Conservation (phyloP, 805 yeast species). For the Saturnispora hagleri region DNA sequence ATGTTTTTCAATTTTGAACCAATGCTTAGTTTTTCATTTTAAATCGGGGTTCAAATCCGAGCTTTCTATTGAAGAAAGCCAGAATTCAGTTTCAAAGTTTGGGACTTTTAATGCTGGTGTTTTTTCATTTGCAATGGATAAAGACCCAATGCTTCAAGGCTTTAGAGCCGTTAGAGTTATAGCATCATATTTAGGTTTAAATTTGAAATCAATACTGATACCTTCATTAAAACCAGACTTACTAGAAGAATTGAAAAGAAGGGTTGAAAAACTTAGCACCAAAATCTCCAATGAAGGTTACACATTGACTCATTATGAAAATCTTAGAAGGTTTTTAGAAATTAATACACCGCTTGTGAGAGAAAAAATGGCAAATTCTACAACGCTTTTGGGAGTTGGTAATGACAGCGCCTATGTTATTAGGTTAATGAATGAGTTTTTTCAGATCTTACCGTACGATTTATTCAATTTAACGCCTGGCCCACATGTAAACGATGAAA, state of each 20-base stretch:
- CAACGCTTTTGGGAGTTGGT: slow-evolving; percentile 7
- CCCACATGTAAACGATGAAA: neutral
- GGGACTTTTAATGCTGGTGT: slow-evolving; percentile 12
- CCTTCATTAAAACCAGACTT: neutral
- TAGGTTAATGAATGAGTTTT: slow-evolving; percentile 9
- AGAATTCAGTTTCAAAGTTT: slow-evolving; percentile 5
- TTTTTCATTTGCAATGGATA: slow-evolving; percentile 8
- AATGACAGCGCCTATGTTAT: slow-evolving; percentile 8
- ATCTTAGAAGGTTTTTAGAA: slow-evolving; percentile 6
- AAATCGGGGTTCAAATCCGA: slow-evolving; percentile 7
- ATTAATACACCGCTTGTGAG: slow-evolving; percentile 2
- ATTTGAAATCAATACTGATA: slow-evolving; percentile 6
- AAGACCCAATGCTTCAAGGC: neutral
- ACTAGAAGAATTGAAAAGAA: slow-evolving; percentile 6
- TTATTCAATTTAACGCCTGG: slow-evolving; percentile 5
- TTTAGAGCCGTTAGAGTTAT: slow-evolving; percentile 1
- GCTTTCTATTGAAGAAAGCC: slow-evolving; percentile 2
- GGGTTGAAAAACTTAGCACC: slow-evolving; percentile 2
- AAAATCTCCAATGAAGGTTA: neutral
- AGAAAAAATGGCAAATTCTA: neutral
- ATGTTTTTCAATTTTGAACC: slow-evolving; percentile 5
- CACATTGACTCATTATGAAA: slow-evolving; percentile 6
- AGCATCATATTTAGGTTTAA: slow-evolving; percentile 1
- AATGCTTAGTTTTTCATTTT: slow-evolving; percentile 11
- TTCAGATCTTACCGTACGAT: slow-evolving; percentile 11